Conservation (phyloP, 768 basidiomycete genomes). For the Lactarius hatsudake region DNA sequence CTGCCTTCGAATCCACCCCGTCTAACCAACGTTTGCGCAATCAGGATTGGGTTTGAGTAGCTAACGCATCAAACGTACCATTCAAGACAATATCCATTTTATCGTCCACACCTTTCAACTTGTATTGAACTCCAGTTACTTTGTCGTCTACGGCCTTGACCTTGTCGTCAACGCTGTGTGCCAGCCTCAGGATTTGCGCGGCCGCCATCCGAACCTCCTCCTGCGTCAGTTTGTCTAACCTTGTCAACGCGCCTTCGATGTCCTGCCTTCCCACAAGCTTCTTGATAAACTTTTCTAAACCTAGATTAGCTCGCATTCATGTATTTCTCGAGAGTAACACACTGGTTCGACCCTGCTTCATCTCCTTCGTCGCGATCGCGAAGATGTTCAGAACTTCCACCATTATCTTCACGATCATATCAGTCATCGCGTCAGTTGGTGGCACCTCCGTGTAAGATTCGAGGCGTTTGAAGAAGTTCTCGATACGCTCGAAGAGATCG, state of each 20-base stretch:
- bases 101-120: not conserved
- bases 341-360: not conserved
- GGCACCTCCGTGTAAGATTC: no score
- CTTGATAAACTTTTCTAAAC: not conserved
- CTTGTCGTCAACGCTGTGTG: not conserved
- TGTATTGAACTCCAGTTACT: not conserved
- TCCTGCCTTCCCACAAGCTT: not conserved
- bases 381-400: not conserved
- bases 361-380: not conserved
- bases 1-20: not conserved
- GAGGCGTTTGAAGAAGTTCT: no score
- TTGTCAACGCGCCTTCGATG: not conserved
- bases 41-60: not conserved
- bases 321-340: accelerated
- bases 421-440: no score
- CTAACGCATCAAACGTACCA: not conserved
- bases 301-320: not conserved
- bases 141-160: not conserved
- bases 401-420: no score
- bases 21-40: not conserved
- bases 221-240: not conserved
- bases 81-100: not conserved
- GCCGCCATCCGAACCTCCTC: not conserved
- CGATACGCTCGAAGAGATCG: no score
- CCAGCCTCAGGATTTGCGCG: not conserved